A percentile compares a stretch with the other conserved stretches of the same genome.
Evolutionary conservation across 805 yeast genomes (phyloP).

Genomic region (Barnettozyma salicaria): DNA sequence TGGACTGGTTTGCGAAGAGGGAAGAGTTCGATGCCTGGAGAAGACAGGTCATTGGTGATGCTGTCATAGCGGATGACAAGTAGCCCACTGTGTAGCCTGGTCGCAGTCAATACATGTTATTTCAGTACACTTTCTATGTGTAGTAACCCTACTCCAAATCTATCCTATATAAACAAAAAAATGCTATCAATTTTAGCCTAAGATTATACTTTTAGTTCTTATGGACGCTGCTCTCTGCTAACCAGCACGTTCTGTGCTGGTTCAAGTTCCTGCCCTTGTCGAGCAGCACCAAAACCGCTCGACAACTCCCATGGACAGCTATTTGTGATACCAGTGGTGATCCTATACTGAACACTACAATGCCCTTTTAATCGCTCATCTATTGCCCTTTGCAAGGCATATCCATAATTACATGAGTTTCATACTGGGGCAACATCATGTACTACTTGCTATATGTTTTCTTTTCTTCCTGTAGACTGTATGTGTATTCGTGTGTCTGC

Average conservation of each 20-base stretch:
- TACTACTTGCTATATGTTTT: too few species aligned
- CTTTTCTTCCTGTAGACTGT: not conserved
- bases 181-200: not conserved
- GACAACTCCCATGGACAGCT: constrained; percentile 3
- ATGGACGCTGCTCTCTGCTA: constrained; percentile 7
- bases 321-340: constrained; percentile 7
- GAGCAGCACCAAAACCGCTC: too few species aligned
- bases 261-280: constrained; percentile 4
- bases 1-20: constrained; percentile 8
- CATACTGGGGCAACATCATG: constrained; percentile 14
- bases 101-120: too few species aligned
- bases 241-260: constrained; percentile 7
- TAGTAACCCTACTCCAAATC: too few species aligned
- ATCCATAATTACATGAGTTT: constrained; percentile 10
- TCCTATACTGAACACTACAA: constrained; percentile 6
- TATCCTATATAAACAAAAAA: too few species aligned
- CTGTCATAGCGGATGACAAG: not conserved
- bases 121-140: too few species aligned
- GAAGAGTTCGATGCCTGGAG: constrained; percentile 9
- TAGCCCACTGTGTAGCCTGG: not conserved
- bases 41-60: too few species aligned
- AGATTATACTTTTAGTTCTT: too few species aligned
- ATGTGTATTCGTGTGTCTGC: not conserved
- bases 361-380: constrained; percentile 15
- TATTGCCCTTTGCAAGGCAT: constrained; percentile 5